Base-by-base conservation (phyloP, 2,329 filamentous ascomycete genomes). In the Alternaria ventricosa region DNA sequence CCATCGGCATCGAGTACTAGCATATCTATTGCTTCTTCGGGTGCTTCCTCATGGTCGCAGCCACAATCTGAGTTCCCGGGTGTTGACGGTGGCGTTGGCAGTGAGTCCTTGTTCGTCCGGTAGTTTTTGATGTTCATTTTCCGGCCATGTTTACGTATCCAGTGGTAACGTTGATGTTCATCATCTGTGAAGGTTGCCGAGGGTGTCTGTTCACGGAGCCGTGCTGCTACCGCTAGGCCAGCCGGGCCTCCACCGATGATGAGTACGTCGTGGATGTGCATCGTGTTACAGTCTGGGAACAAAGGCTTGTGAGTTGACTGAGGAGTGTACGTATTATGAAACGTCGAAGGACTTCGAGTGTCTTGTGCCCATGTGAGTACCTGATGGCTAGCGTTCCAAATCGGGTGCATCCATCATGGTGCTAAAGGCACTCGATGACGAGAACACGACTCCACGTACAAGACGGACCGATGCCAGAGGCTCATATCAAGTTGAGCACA, bases 181-280 rank as follows among this genome's bases (percentile, higher is more conserved):
- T 92, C 91, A 74, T 95, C 92, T 0, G 92, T 94, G 79, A 95
- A 95, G 56, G 94, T 87, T 2, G 92, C 91, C 0, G 90, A 92
- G 0, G 92, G 92, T 0, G 90, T 91, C 58, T 86, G 84, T 78
- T 95, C 92, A 45, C 87, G 86, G 1, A 95, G 85, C 5, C 92
- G 87, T 1, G 91, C 88, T 9, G 92, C 91, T 6, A 91, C 87
- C 6, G 90, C 91, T 4, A 95, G 87, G 5, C 92, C 91, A 67
- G 89, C 91, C 5, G 92, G 91, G 0, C 92, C 92, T 15, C 74
- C 91, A 9, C 92, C 92, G 44, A 94, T 81, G 74, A 93, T 90
- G 61, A 92, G 80, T 8, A 94, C 87, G 74, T 94, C 90, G 78
- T 88, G 85, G 53, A 84, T 72, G 44, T 72, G 68, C 74, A 76